phyloP scores from a whole-genome alignment of 371 early-diverging fungal species.

The Capillidium heterosporum region DNA sequence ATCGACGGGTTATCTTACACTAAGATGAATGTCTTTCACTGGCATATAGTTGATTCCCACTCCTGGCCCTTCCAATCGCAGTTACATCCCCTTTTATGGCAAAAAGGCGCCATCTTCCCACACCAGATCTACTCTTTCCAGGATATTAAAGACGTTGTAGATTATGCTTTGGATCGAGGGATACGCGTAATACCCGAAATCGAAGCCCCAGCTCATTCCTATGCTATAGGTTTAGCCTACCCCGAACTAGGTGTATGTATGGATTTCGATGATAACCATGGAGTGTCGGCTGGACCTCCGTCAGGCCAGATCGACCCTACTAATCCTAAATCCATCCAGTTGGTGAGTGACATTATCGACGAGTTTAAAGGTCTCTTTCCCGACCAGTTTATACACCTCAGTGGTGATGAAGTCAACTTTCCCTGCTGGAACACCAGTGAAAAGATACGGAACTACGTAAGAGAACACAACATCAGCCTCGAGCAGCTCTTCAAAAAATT shows the following conservation, averaged over 20 bases:
- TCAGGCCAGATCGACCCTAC: slow-evolving; percentile 55
- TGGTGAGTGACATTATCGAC: slow-evolving; percentile 36
- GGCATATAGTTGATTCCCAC: slow-evolving; percentile 58
- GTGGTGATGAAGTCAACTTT: slow-evolving; percentile 57
- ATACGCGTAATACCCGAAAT: slow-evolving; percentile 49
- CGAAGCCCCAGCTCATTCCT: slow-evolving; percentile 46
- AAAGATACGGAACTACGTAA: neutral
- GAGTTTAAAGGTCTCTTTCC: slow-evolving; percentile 38
- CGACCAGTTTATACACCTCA: slow-evolving; percentile 47
- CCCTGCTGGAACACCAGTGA: slow-evolving; percentile 32
- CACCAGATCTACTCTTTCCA: slow-evolving; percentile 29
- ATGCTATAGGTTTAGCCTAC: slow-evolving; percentile 17
- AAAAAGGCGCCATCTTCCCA: slow-evolving; percentile 25
- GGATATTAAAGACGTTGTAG: slow-evolving; percentile 33
- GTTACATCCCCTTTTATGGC: slow-evolving; percentile 22
- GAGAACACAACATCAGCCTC: neutral
- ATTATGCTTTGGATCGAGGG: slow-evolving; percentile 46
- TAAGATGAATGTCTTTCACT: slow-evolving; percentile 51
- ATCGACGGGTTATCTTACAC: slow-evolving; percentile 32
- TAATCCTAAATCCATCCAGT: slow-evolving; percentile 24
- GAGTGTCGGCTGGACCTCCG: slow-evolving; percentile 38
- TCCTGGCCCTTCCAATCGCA: slow-evolving; percentile 36
- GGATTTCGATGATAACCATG: slow-evolving; percentile 15
- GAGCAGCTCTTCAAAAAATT: neutral
- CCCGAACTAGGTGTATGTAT: slow-evolving; percentile 29